Evolutionary conservation across 129 eudicot genomes (phyloP).

Genomic region (Chrysanthemum makinoi): DNA sequence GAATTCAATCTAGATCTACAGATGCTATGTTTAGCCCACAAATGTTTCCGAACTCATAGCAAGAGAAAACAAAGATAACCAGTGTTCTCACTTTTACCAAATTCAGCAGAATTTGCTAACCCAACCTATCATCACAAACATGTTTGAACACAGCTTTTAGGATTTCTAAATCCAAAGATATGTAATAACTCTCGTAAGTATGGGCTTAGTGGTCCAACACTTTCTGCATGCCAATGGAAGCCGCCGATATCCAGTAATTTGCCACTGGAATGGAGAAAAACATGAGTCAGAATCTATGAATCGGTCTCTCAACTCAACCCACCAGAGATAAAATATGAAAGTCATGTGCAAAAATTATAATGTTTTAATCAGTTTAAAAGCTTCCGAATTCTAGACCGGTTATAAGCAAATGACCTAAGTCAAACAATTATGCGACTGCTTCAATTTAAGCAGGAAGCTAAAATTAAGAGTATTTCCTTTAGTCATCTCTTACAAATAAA

Average conservation of each 20-base stretch:
- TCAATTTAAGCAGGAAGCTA: not conserved
- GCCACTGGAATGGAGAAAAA: not conserved
- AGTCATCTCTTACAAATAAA: not conserved
- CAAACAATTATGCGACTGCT: not conserved
- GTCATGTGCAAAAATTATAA: not conserved
- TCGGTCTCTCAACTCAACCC: not conserved
- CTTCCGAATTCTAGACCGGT: not conserved
- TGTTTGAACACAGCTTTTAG: not conserved
- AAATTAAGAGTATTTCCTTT: not conserved
- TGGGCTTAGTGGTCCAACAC: not conserved
- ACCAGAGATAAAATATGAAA: not conserved
- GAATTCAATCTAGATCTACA: not conserved
- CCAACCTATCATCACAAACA: not conserved
- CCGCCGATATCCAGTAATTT: constrained; percentile 1
- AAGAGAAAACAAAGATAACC: not conserved
- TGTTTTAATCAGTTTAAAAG: not conserved
- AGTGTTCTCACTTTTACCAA: no score
- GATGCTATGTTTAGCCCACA: not conserved
- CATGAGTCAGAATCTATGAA: not conserved
- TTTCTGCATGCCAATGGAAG: not conserved
- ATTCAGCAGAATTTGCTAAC: no score
- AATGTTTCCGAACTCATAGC: not conserved
- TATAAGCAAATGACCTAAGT: not conserved
- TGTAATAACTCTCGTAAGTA: not conserved
- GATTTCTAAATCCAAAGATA: not conserved